Evolutionary conservation across 164 flowering plant species (phyloP), one percentile per base, ranked within the genome.

Genomic region (Nelumbo lutea): DNA sequence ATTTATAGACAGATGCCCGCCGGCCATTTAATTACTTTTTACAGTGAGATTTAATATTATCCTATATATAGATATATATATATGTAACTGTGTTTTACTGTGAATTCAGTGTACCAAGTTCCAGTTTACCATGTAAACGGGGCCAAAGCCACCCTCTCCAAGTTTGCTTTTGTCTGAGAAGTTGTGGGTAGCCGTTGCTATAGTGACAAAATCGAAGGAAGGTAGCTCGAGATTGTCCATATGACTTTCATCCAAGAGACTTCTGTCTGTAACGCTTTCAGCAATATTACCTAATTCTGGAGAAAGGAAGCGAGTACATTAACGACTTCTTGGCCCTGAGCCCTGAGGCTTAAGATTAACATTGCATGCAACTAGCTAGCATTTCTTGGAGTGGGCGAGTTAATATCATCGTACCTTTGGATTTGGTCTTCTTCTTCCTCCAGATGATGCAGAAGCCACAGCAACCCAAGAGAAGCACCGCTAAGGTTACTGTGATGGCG

Each of bases 81-180:
- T 27, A 27, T 27, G 27, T 27, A 27, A 27, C 27, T 27, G 27
- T 27, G 27, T 27, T 27, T 27, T 27, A 27, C 27, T 27, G 27
- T 27, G 27, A 27, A 27, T 27, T 27, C 27, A 27, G 27, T 50
- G 3, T 50, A 63, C n/a, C 10, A 6, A 42, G 2, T 45, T 6
- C 5, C 10, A 75, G 75, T 3, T 61, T 67, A 70, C 79, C 73
- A 68, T 71, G 73, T 65, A 79, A 61, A 76, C 79, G 50, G 57
- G 45, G 45, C 82, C 82, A 63, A 79, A 79, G 40, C 78, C 83
- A 39, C 83, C 80, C 61, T 80, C 67, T 57, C 83, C 83, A 56
- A 77, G 15, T 52, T 69, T 77, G 11, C 77, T 77, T 3, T 10
- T 7, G 0, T 4, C 5, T 4, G 78, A 72, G 56, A 80, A 80